These are phyloP conservation scores for Filobasidium wieringae DNA, from an alignment of 768 basidiomycete species.

Conservation along the genomic window DNA sequence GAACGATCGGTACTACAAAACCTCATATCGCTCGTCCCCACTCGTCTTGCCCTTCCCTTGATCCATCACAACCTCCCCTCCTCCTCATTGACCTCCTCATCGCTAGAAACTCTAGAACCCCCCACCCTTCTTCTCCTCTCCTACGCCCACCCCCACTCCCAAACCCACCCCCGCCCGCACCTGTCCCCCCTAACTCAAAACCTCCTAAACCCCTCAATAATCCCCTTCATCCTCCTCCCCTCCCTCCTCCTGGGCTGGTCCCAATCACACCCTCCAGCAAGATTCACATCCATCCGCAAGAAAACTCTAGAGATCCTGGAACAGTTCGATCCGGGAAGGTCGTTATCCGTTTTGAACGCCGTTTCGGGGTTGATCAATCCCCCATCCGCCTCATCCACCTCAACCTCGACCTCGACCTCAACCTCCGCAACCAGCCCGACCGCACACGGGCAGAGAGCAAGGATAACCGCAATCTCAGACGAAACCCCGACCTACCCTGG, in stretches of 20 bases:
- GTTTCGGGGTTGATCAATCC: too few relatives aligned
- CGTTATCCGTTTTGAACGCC: too few relatives aligned
- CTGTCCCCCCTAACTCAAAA: neutral
- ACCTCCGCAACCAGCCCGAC: too few relatives aligned
- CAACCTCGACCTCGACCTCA: too few relatives aligned
- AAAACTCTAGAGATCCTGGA: too few relatives aligned
- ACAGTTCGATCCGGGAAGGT: too few relatives aligned
- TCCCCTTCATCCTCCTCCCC: constrained; percentile 6
- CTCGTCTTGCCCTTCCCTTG: neutral
- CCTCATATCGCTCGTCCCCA: neutral
- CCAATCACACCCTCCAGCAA: neutral
- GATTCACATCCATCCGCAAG: neutral
- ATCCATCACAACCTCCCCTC: neutral
- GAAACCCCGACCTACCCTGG: constrained; percentile 10
- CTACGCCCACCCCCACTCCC: neutral
- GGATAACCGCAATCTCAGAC: neutral
- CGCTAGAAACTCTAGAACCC: neutral
- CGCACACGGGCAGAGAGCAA: too few relatives aligned
- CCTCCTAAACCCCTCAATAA: too few relatives aligned
- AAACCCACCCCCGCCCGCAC: neutral
- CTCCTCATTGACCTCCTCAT: neutral
- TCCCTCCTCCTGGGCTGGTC: neutral
- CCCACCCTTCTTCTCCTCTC: neutral
- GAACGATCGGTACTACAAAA: neutral
- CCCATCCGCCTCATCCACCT: too few relatives aligned